Percentiles rank a stretch among this genome's conserved stretches.
Evolutionary conservation across 305 asterid genomes (phyloP).

Genomic region (Rubia balearica): DNA sequence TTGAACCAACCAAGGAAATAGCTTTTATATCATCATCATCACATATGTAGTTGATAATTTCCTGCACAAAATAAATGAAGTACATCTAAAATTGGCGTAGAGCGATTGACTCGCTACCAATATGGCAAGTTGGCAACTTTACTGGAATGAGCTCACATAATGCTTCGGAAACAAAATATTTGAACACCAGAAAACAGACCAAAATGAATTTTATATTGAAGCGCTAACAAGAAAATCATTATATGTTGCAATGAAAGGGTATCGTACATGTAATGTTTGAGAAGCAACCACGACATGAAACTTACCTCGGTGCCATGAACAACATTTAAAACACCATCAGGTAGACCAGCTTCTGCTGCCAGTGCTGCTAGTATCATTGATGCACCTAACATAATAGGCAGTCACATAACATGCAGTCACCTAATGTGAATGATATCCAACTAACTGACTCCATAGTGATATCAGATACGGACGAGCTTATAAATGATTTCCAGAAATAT

Average conservation of each 20-base stretch:
- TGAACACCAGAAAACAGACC: background rate
- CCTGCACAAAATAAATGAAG: conserved; percentile 23
- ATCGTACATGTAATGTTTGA: background rate
- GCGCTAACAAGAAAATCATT: background rate
- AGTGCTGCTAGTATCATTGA: conserved; percentile 39
- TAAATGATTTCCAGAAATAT: background rate
- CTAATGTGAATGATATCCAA: background rate
- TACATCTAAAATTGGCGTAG: background rate
- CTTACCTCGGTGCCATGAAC: conserved; percentile 41
- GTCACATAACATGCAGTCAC: background rate
- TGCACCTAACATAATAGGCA: conserved; percentile 30
- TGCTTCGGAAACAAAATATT: background rate
- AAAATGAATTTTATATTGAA: background rate
- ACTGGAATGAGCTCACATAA: background rate
- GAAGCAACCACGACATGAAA: conserved; percentile 3
- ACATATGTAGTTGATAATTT: conserved; percentile 32
- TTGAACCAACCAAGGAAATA: conserved; percentile 33
- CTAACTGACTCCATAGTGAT: background rate
- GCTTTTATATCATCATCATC: conserved; percentile 42
- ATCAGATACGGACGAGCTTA: background rate
- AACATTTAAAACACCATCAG: conserved; percentile 42
- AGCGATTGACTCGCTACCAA: background rate
- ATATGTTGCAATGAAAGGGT: background rate
- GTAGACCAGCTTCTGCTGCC: conserved; percentile 48
- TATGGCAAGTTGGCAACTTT: background rate